A percentile compares a stretch with the other conserved stretches of the same genome.
These are phyloP conservation scores for Hamigera avellanea DNA, from an alignment of 495 filamentous ascomycete species.

Conservation along the genomic window DNA sequence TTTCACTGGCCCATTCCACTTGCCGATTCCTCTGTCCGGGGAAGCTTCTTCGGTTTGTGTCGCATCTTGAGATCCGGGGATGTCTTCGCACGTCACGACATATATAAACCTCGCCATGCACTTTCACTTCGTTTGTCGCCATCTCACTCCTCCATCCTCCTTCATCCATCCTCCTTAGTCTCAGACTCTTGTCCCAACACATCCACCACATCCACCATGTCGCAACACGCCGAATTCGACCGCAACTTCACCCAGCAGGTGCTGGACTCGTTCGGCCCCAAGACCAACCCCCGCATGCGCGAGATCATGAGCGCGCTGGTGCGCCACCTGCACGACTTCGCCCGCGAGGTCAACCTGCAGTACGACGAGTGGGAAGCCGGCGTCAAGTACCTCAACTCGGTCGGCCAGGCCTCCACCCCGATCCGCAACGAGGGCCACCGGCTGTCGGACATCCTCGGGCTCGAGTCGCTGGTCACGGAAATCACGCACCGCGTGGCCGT, in stretches of 20 bases:
- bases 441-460: conserved; percentile 66
- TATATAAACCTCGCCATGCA: too few relatives aligned
- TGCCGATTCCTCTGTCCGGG: too few relatives aligned
- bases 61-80: too few relatives aligned
- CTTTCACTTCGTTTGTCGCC: too few relatives aligned
- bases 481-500: conserved; percentile 73
- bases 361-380: conserved; percentile 72
- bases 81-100: too few relatives aligned
- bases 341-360: conserved; percentile 70
- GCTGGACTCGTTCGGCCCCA: conserved; percentile 65
- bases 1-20: too few relatives aligned
- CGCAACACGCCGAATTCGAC: conserved; percentile 41
- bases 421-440: conserved; percentile 69
- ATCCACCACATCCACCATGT: conserved; percentile 17
- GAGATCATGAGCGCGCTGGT: conserved; percentile 55
- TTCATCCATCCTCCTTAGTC: not conserved
- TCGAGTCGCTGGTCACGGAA: conserved; percentile 79
- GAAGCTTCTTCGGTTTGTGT: too few relatives aligned
- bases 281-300: conserved; percentile 55
- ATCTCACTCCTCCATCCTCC: too few relatives aligned
- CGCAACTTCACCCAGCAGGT: conserved; percentile 67
- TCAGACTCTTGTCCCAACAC: not conserved
- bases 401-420: conserved; percentile 42
- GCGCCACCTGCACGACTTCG: conserved; percentile 72
- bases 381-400: conserved; percentile 48